Base-by-base conservation (phyloP, 768 basidiomycete genomes). In the Kwoniella dendrophila region DNA sequence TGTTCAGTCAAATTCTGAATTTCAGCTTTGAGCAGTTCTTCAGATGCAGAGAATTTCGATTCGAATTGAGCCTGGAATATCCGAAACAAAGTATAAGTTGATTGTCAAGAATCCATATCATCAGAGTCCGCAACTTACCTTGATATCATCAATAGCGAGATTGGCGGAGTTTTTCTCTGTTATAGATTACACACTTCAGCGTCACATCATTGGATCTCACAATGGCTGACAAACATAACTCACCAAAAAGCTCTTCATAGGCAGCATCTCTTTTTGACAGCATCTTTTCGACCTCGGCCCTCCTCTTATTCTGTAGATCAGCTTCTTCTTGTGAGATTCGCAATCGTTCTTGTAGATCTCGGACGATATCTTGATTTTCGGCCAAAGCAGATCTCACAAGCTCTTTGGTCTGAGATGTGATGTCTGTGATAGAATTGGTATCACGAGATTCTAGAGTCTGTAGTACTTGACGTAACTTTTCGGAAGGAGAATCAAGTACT, bases 161-260 rank as follows among this genome's bases (percentile, higher is more conserved):
- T 60, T 73, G 8, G 69, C 67, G 20, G 65, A 48, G 0, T 65
- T 68, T 63, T 64, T 70, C 22, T 73, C 71, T 70, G 43, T 33
- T 5, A 14, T 2, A 47, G 38, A 14, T 8, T 3, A 40, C 14
- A 40, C 7, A 40, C 12, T 8, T 54, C 38, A 45, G 51, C 59
- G 8, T 55, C 30, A 18, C 12, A 29, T n/a, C 26, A 11, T 16
- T 3, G 22, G 2, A 38, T 20, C 14, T 12, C 36, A 43, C 20
- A 41, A 5, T 6, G 29, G 29, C 57, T 36, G 22, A 11, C 41
- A 29, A 36, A 41, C 22, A 43, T n/a, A 1, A 81, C 86, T 67
- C 66, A 92, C 93, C 94, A 32, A 99, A 84, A 26, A 98, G 84
- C 80, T 98, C 96, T 80, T 99, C 96, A 71, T 97, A 98, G 74